Conservation (phyloP, 495 filamentous ascomycete species). For the Barbatosphaeria neglecta region DNA sequence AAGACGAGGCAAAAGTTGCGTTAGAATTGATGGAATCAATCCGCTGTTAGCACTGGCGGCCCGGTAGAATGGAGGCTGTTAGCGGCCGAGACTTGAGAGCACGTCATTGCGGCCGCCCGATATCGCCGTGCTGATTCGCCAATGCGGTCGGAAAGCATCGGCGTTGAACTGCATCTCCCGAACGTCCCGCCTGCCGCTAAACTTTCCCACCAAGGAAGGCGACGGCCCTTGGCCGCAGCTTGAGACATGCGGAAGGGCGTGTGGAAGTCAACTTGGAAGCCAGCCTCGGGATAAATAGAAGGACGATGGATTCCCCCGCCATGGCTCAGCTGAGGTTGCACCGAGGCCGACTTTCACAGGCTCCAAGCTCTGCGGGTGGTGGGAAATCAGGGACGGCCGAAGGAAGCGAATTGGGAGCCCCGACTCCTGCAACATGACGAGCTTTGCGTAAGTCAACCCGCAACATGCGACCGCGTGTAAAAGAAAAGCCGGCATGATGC, state of each 20-base stretch:
- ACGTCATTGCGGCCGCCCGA: neutral
- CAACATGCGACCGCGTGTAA: neutral
- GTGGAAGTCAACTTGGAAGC: neutral
- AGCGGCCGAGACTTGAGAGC: neutral
- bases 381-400: neutral
- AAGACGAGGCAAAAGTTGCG: too few relatives aligned
- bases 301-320: neutral
- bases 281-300: neutral
- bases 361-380: too few relatives aligned
- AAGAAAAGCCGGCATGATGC: too few relatives aligned
- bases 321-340: neutral
- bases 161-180: neutral
- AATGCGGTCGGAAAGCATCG: neutral
- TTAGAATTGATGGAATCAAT: too few relatives aligned
- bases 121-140: constrained; percentile 1
- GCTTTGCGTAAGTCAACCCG: neutral
- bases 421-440: neutral
- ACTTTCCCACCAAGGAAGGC: neutral
- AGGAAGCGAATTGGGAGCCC: too few relatives aligned
- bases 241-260: neutral
- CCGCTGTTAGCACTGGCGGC: too few relatives aligned
- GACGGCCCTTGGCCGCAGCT: neutral
- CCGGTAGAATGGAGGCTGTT: too few relatives aligned
- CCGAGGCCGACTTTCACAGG: too few relatives aligned
- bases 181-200: neutral